Percentiles rank a stretch among this genome's conserved stretches.
Evolutionary conservation across 139 green algal genomes (phyloP).

Genomic region (Auxenochlorella pyrenoidosa): DNA sequence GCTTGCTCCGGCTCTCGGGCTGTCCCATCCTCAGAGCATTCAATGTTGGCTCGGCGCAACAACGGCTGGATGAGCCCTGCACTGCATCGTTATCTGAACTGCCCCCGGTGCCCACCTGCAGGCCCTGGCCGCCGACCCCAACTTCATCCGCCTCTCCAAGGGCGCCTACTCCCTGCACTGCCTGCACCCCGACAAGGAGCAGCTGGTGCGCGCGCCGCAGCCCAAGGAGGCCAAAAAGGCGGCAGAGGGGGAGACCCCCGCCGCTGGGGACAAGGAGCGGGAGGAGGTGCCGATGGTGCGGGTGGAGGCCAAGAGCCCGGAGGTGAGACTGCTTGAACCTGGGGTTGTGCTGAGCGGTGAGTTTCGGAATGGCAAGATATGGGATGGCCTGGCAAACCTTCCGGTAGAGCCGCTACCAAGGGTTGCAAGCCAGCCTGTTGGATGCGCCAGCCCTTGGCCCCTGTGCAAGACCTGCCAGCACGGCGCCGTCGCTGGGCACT

Average conservation of each 20-base stretch:
- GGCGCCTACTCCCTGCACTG: constrained; percentile 46
- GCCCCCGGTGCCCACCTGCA: background rate
- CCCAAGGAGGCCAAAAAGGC: constrained; percentile 20
- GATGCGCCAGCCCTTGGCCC: no score
- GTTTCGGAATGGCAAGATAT: background rate
- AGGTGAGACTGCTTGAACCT: background rate
- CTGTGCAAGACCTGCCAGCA: no score
- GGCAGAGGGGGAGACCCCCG: background rate
- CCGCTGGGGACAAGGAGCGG: background rate
- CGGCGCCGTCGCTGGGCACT: no score
- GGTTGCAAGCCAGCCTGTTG: background rate
- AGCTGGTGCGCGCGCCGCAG: constrained; percentile 1
- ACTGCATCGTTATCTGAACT: no score
- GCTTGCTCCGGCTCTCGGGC: no score
- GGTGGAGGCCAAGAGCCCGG: constrained; percentile 8
- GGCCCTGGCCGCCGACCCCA: constrained; percentile 24
- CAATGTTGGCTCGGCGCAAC: no score
- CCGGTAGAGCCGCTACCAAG: background rate
- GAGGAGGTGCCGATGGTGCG: constrained; percentile 11
- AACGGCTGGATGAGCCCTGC: no score
- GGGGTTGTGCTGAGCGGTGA: background rate
- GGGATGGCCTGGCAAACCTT: background rate
- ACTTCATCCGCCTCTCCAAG: constrained; percentile 37
- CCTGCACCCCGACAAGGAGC: constrained; percentile 38
- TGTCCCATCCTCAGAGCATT: no score